Conservation (phyloP, 108 stramenopile genomes). For the Craspedostauros australis region DNA sequence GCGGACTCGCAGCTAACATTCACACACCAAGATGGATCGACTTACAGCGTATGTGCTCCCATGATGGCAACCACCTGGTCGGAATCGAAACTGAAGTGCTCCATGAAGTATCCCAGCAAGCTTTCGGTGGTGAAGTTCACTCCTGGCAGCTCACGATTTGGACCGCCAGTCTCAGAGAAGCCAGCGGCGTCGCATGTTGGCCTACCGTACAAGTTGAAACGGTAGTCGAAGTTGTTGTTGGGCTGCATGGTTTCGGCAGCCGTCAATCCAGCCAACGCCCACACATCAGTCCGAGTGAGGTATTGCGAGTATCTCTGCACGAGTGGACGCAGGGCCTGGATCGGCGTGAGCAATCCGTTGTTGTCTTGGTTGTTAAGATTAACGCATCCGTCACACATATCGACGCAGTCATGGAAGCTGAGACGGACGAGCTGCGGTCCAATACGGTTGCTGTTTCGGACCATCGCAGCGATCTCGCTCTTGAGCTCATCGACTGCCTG, state of each 20-base stretch:
- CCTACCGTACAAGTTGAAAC: constrained; percentile 6
- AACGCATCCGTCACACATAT: constrained; percentile 48
- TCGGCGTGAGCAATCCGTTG: constrained; percentile 30
- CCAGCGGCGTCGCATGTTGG: constrained; percentile 4
- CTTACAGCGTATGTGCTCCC: constrained; percentile 53
- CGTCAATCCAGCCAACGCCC: constrained; percentile 39
- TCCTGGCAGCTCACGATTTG: constrained; percentile 11
- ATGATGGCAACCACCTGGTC: constrained; percentile 48
- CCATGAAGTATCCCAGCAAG: constrained; percentile 28
- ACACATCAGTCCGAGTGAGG: constrained; percentile 46
- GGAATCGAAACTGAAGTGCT: constrained; percentile 31
- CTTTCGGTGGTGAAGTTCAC: constrained; percentile 17
- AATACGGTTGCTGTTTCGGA: too few species aligned
- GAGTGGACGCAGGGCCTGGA: constrained; percentile 29
- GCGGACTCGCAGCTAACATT: too few species aligned
- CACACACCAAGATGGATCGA: too few species aligned
- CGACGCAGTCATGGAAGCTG: constrained; percentile 56
- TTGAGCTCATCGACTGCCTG: too few species aligned
- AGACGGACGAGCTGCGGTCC: constrained; percentile 45
- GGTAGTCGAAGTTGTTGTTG: constrained; percentile 11
- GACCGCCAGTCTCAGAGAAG: constrained; percentile 21
- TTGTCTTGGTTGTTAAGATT: constrained; percentile 39
- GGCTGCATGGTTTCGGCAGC: constrained; percentile 32
- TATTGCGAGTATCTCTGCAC: constrained; percentile 19
- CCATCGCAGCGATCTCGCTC: too few species aligned